A percentile compares a stretch with the other conserved stretches of the same genome.
Conservation (phyloP, 306 rosid species). For the Argentina anserina region DNA sequence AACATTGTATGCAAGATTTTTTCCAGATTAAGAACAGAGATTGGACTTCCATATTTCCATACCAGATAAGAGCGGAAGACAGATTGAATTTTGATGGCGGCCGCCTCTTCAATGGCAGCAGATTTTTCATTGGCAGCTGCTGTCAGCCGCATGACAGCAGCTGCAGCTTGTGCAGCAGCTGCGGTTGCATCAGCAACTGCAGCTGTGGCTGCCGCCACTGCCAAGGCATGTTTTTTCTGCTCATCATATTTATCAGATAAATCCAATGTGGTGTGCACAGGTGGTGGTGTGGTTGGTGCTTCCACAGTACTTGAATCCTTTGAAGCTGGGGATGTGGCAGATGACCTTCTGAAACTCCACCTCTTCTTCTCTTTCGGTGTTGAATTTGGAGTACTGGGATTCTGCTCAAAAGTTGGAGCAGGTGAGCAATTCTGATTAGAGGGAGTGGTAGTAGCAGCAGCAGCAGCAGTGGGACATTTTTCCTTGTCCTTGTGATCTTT, state of each 20-base stretch:
- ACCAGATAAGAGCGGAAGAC: slow-evolving; percentile 80
- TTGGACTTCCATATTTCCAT: slow-evolving; percentile 14
- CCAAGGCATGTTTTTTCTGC: slow-evolving; percentile 63
- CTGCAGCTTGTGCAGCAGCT: slow-evolving; percentile 73
- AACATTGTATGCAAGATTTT: background rate
- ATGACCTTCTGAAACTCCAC: slow-evolving; percentile 90
- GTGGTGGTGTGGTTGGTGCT: slow-evolving; percentile 26
- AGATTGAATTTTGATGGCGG: slow-evolving; percentile 76
- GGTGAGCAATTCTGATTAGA: slow-evolving; percentile 28
- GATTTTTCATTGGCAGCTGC: slow-evolving; percentile 38
- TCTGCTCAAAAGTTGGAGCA: slow-evolving; percentile 31
- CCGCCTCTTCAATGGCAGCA: slow-evolving; percentile 46
- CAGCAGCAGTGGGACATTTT: slow-evolving; percentile 19
- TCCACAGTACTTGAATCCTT: slow-evolving; percentile 44
- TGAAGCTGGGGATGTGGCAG: slow-evolving; percentile 47
- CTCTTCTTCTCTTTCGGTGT: slow-evolving; percentile 72
- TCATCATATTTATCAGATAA: slow-evolving; percentile 44
- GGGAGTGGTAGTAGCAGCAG: background rate
- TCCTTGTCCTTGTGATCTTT: slow-evolving; percentile 38
- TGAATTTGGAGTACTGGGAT: slow-evolving; percentile 53
- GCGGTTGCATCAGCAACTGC: slow-evolving; percentile 59
- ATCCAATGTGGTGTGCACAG: slow-evolving; percentile 30
- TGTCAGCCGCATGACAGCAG: slow-evolving; percentile 49
- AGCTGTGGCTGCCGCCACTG: slow-evolving; percentile 59
- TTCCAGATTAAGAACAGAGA: background rate